Conservation (phyloP, 768 basidiomycete genomes). For the Suillus americanus region DNA sequence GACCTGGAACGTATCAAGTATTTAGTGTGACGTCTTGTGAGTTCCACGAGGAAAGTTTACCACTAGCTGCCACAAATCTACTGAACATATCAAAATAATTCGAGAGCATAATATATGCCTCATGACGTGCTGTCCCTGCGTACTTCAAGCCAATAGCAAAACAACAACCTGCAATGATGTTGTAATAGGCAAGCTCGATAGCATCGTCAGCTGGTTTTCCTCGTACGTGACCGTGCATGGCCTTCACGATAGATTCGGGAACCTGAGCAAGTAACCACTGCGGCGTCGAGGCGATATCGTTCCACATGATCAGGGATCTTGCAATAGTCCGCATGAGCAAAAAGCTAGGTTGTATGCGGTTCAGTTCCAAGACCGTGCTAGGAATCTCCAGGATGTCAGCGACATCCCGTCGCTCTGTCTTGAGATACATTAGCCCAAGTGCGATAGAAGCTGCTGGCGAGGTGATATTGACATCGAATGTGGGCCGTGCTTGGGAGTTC, state of each 20-base stretch:
- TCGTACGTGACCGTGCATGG: constrained; percentile 51
- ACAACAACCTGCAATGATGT: constrained; percentile 88
- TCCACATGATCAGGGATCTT: constrained; percentile 84
- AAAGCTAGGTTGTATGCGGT: constrained; percentile 86
- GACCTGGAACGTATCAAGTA: constrained; percentile 41
- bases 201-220: constrained; percentile 62
- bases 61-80: constrained; percentile 62
- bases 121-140: constrained; percentile 89
- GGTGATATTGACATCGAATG: constrained; percentile 86
- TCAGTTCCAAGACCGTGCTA: constrained; percentile 73
- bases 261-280: constrained; percentile 76
- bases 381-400: constrained; percentile 86
- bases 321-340: constrained; percentile 80
- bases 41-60: constrained; percentile 40
- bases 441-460: constrained; percentile 91
- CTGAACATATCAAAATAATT: constrained; percentile 80
- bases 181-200: constrained; percentile 86
- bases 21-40: constrained; percentile 2
- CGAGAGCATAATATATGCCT: constrained; percentile 83
- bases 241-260: constrained; percentile 61
- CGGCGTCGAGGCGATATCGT: constrained; percentile 63
- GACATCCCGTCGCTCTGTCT: constrained; percentile 80
- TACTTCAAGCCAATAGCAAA: constrained; percentile 91
- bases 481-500: constrained; percentile 37
- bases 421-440: constrained; percentile 89